Evolutionary conservation across 1,139 yeast genomes (phyloP).

Genomic region (Taphrina confusa): DNA sequence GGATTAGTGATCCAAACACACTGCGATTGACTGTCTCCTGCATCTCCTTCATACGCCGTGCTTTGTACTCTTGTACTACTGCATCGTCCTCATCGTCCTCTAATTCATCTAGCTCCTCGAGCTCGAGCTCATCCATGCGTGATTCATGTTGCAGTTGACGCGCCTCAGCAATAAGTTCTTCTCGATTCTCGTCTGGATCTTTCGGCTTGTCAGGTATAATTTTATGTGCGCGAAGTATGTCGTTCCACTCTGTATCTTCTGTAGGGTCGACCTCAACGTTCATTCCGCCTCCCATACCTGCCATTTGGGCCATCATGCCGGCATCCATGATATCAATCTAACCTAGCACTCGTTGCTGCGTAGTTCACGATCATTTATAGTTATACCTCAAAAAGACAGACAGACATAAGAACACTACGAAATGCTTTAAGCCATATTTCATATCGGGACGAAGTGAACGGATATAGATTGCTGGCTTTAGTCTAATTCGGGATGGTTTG

Average conservation of each 20-base stretch:
- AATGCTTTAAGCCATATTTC: no score
- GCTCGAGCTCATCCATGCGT: slow-evolving; percentile 70
- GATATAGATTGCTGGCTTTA: no score
- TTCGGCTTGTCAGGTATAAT: slow-evolving; percentile 90
- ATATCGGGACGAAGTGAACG: no score
- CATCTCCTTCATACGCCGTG: slow-evolving; percentile 73
- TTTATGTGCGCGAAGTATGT: slow-evolving; percentile 83
- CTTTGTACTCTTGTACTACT: slow-evolving; percentile 70
- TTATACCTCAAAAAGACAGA: no score
- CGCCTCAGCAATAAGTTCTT: slow-evolving; percentile 84
- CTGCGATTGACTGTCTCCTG: slow-evolving; percentile 60
- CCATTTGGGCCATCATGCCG: slow-evolving; percentile 18
- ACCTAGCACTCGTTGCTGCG: no score
- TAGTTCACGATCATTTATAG: no score
- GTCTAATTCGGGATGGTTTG: no score
- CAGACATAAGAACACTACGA: no score
- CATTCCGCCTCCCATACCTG: slow-evolving; percentile 30
- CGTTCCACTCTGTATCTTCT: slow-evolving; percentile 99
- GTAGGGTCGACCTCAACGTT: slow-evolving; percentile 62
- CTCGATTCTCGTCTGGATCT: slow-evolving; percentile 82
- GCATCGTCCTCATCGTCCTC: slow-evolving; percentile 65
- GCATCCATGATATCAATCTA: slow-evolving; percentile 20
- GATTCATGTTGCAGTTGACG: slow-evolving; percentile 71
- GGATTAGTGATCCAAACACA: slow-evolving; percentile 73
- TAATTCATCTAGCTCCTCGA: slow-evolving; percentile 57